These are phyloP conservation scores for Rubia balearica DNA, from an alignment of 305 asterid species.

Conservation along the genomic window DNA sequence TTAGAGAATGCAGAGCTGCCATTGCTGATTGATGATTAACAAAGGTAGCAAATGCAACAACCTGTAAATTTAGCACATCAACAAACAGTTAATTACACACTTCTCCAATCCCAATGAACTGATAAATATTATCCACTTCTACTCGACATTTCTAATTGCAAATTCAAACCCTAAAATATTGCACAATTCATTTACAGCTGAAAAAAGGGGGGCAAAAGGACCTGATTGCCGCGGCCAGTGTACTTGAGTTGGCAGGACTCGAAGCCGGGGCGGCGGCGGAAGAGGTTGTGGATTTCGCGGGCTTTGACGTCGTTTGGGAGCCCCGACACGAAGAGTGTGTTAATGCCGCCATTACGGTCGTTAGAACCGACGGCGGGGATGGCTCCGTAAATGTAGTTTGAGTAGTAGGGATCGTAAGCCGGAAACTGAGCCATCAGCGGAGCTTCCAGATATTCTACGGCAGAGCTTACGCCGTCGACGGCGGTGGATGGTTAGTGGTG, in stretches of 20 bases:
- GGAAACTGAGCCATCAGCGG: slow-evolving; percentile 52
- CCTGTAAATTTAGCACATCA: slow-evolving; percentile 37
- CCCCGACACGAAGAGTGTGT: slow-evolving; percentile 86
- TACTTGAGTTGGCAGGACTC: slow-evolving; percentile 92
- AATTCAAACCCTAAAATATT: background rate
- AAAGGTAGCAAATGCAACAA: slow-evolving; percentile 96
- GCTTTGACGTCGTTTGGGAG: slow-evolving; percentile 98
- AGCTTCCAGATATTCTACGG: background rate
- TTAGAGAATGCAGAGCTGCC: slow-evolving; percentile 73
- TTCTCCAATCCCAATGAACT: background rate
- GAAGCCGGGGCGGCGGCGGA: slow-evolving; percentile 89
- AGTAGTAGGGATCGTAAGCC: slow-evolving; percentile 67
- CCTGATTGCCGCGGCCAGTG: slow-evolving; percentile 98
- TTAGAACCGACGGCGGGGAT: slow-evolving; percentile 12
- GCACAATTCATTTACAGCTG: background rate
- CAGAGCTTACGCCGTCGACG: slow-evolving; percentile 6
- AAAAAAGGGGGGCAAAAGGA: slow-evolving; percentile 11
- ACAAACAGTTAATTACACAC: background rate
- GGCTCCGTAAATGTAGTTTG: slow-evolving; percentile 32
- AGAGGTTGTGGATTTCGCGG: slow-evolving; percentile 98
- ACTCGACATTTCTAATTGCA: background rate
- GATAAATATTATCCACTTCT: background rate
- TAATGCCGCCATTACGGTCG: slow-evolving; percentile 53
- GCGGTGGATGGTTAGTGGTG: background rate
- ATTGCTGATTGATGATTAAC: slow-evolving; percentile 81